Percentiles rank a stretch among this genome's conserved stretches.
phyloP scores from a whole-genome alignment of 352 stramenopile species.

The Peronospora farinosa region DNA sequence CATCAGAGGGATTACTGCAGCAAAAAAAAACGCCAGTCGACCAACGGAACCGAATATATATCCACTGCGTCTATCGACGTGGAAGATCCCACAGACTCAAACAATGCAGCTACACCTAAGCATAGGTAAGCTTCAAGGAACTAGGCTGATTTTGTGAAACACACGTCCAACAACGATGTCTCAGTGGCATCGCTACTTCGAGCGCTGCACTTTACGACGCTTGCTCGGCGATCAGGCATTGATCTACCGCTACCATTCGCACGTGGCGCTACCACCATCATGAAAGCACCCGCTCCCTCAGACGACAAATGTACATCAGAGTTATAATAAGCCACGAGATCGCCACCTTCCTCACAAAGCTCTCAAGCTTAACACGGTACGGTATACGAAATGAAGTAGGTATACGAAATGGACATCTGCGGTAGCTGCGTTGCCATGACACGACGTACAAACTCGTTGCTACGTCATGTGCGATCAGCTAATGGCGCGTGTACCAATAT shows the following conservation, averaged over 20 bases:
- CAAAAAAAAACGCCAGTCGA: too few relatives aligned
- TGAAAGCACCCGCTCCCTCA: conserved; percentile 9
- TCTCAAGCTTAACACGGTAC: conserved; percentile 51
- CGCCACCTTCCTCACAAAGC: conserved; percentile 33
- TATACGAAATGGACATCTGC: conserved; percentile 34
- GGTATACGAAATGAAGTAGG: neutral
- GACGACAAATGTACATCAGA: conserved; percentile 38
- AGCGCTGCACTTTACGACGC: conserved; percentile 62
- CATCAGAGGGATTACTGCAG: neutral
- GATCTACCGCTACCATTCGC: conserved; percentile 43
- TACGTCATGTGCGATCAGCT: conserved; percentile 14
- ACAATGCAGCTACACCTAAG: neutral
- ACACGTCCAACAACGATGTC: conserved; percentile 45
- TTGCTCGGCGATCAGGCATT: conserved; percentile 45
- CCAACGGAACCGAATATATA: neutral
- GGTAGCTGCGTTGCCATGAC: conserved; percentile 51
- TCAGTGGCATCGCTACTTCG: conserved; percentile 56
- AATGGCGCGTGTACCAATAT: neutral
- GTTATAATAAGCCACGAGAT: conserved; percentile 57
- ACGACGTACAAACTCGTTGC: conserved; percentile 42
- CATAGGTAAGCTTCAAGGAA: conserved; percentile 65
- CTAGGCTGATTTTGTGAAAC: conserved; percentile 48
- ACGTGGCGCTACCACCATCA: conserved; percentile 16
- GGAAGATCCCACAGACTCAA: neutral
- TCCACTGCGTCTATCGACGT: conserved; percentile 11